Evolutionary conservation across 1,284 basidiomycete genomes (phyloP).

Genomic region (Trichosporon sp.): DNA sequence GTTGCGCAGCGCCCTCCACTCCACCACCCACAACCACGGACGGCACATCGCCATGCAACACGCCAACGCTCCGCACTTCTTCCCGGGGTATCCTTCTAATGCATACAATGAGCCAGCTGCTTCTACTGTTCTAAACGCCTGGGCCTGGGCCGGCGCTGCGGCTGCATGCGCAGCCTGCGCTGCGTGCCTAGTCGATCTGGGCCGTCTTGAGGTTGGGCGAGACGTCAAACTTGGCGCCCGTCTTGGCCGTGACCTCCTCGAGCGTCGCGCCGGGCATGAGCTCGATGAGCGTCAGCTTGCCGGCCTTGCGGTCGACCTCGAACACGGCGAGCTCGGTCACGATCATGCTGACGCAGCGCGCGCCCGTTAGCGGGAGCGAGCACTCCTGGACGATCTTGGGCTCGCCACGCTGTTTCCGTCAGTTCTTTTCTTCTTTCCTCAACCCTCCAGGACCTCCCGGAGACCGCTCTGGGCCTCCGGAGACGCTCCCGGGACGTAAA

Average conservation of each 20-base stretch:
- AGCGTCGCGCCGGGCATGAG: constrained; percentile 73
- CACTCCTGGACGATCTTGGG: constrained; percentile 81
- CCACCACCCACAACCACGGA: no score
- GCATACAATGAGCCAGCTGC: background rate
- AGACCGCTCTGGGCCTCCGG: background rate
- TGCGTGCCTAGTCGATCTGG: constrained; percentile 10
- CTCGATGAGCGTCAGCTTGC: constrained; percentile 70
- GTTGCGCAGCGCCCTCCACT: no score
- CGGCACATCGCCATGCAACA: no score
- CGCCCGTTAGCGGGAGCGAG: constrained; percentile 80
- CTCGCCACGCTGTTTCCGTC: constrained; percentile 52
- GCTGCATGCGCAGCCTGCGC: no score
- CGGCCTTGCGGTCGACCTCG: constrained; percentile 69
- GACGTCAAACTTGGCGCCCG: constrained; percentile 64
- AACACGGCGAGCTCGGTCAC: constrained; percentile 85
- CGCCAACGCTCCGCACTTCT: no score
- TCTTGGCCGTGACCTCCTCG: constrained; percentile 77
- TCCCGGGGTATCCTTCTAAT: background rate
- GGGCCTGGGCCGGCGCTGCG: no score
- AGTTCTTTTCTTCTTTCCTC: constrained; percentile 42
- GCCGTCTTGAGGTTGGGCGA: constrained; percentile 32
- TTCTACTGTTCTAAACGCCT: background rate
- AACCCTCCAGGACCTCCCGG: background rate
- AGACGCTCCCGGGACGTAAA: no score
- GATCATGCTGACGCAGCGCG: constrained; percentile 76